These are phyloP conservation scores for Marsdenia floribunda DNA, from an alignment of 257 asterid genomes.

Conservation along the genomic window DNA sequence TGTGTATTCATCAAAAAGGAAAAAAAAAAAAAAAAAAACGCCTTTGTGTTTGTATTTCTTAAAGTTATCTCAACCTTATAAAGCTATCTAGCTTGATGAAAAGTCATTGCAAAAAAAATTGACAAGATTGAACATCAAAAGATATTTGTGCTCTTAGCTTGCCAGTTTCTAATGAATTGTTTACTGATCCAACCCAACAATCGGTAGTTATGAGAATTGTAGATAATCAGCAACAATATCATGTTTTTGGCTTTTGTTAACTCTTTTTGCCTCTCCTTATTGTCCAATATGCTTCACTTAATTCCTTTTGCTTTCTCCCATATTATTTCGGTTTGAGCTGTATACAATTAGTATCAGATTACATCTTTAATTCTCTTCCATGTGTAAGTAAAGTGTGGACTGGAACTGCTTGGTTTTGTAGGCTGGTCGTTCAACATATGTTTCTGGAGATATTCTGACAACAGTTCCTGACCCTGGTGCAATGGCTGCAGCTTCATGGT, in stretches of 20 bases:
- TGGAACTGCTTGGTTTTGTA: constrained; percentile 31
- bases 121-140: neutral
- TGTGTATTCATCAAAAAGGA: too few relatives aligned
- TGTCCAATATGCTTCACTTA: neutral
- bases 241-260: neutral
- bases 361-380: neutral
- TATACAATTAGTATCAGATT: neutral
- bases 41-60: neutral
- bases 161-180: neutral
- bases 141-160: neutral
- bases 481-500: constrained; percentile 92
- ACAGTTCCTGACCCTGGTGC: constrained; percentile 96
- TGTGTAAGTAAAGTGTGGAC: neutral
- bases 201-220: neutral
- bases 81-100: neutral
- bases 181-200: neutral
- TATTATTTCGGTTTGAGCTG: neutral
- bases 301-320: too few relatives aligned
- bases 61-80: neutral
- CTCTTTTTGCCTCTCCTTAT: neutral
- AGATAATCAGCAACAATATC: neutral
- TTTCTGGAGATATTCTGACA: constrained; percentile 69
- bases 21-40: too few relatives aligned
- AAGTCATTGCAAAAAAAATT: neutral
- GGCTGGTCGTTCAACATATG: constrained; percentile 95